Base-by-base conservation (phyloP, 805 yeast genomes). In the Saccharomycopsis sp. region DNA sequence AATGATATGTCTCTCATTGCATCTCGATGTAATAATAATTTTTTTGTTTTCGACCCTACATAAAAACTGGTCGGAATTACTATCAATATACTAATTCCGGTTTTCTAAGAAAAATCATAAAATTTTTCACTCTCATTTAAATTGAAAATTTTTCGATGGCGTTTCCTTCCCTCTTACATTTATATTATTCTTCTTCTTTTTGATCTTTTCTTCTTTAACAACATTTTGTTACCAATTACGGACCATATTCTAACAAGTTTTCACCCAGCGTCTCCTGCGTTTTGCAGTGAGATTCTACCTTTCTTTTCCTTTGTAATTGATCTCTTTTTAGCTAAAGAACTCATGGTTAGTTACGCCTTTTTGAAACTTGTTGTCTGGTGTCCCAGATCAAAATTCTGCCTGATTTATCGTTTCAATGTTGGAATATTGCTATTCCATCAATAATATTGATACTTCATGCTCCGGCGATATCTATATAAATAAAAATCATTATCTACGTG, bases 211-310 rank as follows among this genome's bases (percentile, higher is more conserved):
- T 44, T 44, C 49, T 44, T 44, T 19, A 44, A 44, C 49, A 44
- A 44, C 49, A 44, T 44, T 29, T 44, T 44, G 49, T 44, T 44
- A 44, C 49, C 49, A 44, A 44, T 7, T 44, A 44, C 49, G 49
- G 49, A 44, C 49, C 22, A 44, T 44, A 44, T 44, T 44, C 49
- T 44, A 44, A 44, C 49, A 44, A 44, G 49, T 44, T 44, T 44
- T 44, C 49, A 44, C 49, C 49, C 22, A 5, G 49, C 3, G 5
- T 17, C 49, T 44, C 49, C 8, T n/a, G 49, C 49, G 49, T 44
- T 44, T 44, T 44, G 49, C 49, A 17, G 8, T 17, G 49, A 44
- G 49, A 3, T 44, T 44, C 49, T 44, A 44, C 12, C 49, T 44
- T 44, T 44, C 12, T 17, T 44, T 44, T 44, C 41, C 14, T 44